Percentiles rank a stretch among this genome's conserved stretches.
Evolutionary conservation across 1,284 basidiomycete genomes (phyloP).

Genomic region (Fistulina hepatica): DNA sequence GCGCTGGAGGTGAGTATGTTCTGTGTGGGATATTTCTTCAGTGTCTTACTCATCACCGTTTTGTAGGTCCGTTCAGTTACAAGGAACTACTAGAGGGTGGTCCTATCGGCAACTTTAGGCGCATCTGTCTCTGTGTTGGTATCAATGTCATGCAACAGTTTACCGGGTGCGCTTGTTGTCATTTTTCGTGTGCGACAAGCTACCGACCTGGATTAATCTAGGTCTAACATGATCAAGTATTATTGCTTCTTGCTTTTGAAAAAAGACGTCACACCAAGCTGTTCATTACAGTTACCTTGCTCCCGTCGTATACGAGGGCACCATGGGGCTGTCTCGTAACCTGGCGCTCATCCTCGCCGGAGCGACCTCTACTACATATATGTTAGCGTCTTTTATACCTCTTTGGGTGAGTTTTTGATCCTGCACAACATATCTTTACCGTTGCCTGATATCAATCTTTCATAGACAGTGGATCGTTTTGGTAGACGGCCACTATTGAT

Average conservation of each 20-base stretch:
- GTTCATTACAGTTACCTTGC: constrained; percentile 26
- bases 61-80: constrained; percentile 26
- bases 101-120: constrained; percentile 31
- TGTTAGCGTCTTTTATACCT: constrained; percentile 35
- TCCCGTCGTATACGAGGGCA: constrained; percentile 33
- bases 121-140: constrained; percentile 29
- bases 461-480: constrained; percentile 33
- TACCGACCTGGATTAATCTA: constrained; percentile 6
- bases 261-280: too few species aligned
- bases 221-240: constrained; percentile 24
- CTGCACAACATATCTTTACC: constrained; percentile 1
- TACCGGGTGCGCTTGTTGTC: constrained; percentile 22
- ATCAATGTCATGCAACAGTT: constrained; percentile 36
- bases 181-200: neutral
- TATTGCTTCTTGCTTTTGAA: constrained; percentile 1
- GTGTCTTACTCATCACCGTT: neutral
- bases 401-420: constrained; percentile 23
- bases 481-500: constrained; percentile 29
- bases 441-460: neutral
- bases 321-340: constrained; percentile 32
- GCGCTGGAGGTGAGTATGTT: constrained; percentile 25
- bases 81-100: constrained; percentile 30
- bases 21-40: neutral
- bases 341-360: constrained; percentile 32
- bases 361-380: constrained; percentile 30